Percentiles rank a stretch among this genome's conserved stretches.
These are phyloP conservation scores for Kluyveromyces lactis DNA, from an alignment of 805 yeast genomes.

Conservation along the genomic window DNA sequence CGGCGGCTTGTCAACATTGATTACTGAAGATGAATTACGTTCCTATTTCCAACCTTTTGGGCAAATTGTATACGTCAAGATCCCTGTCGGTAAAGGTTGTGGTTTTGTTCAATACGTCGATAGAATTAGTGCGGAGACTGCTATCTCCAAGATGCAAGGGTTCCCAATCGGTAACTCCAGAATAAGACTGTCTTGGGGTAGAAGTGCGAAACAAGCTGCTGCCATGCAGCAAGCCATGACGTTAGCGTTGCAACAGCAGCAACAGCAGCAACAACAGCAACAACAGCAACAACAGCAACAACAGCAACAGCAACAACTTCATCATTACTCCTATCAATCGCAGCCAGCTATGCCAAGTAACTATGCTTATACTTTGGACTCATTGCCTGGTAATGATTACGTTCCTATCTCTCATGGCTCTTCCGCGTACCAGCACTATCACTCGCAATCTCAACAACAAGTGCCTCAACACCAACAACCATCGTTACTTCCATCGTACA, in stretches of 20 bases:
- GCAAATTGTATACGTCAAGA: slow-evolving; percentile 64
- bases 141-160: slow-evolving; percentile 84
- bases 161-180: slow-evolving; percentile 78
- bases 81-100: slow-evolving; percentile 68
- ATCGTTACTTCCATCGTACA: slow-evolving; percentile 1
- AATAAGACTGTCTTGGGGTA: slow-evolving; percentile 84
- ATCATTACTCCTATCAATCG: slow-evolving; percentile 11
- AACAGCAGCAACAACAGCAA: slow-evolving; percentile 14
- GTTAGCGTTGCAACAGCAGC: slow-evolving; percentile 23
- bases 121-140: slow-evolving; percentile 75
- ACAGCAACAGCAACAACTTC: slow-evolving; percentile 7
- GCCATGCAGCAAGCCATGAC: slow-evolving; percentile 13
- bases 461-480: slow-evolving; percentile 5
- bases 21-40: slow-evolving; percentile 55
- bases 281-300: slow-evolving; percentile 11
- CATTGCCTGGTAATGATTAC: slow-evolving; percentile 7
- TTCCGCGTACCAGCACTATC: background rate
- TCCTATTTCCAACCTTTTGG: slow-evolving; percentile 62
- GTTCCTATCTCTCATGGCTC: slow-evolving; percentile 4
- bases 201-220: slow-evolving; percentile 34
- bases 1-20: slow-evolving; percentile 51
- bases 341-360: slow-evolving; percentile 12
- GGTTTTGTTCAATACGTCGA: slow-evolving; percentile 81
- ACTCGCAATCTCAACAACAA: background rate
- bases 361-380: slow-evolving; percentile 9